These are phyloP conservation scores for Candolleomyces aberdarensis DNA, from an alignment of 768 basidiomycete species.

Conservation along the genomic window DNA sequence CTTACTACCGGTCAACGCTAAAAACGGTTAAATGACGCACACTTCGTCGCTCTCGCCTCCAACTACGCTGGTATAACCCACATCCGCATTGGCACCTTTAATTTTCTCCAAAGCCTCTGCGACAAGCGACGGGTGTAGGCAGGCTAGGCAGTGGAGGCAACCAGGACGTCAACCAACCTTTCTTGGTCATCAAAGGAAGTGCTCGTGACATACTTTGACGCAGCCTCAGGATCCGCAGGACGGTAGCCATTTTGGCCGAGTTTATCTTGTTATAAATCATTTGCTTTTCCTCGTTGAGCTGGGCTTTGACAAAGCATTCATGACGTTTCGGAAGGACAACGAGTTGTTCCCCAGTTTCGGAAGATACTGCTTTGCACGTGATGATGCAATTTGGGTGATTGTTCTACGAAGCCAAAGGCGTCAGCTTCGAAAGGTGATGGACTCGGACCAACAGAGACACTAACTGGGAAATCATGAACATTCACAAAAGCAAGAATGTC, in stretches of 20 bases:
- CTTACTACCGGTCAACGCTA: too few relatives aligned
- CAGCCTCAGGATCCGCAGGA: not conserved
- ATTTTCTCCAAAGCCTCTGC: too few relatives aligned
- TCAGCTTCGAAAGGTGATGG: too few relatives aligned
- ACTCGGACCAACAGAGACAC: not conserved
- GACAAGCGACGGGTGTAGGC: too few relatives aligned
- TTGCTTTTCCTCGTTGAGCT: not conserved
- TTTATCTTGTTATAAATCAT: not conserved
- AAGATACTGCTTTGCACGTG: not conserved
- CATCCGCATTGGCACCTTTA: too few relatives aligned
- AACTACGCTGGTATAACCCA: too few relatives aligned
- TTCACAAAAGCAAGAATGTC: not conserved
- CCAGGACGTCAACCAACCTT: too few relatives aligned
- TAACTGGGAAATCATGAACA: not conserved
- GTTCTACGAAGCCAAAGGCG: not conserved
- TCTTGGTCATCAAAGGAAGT: too few relatives aligned
- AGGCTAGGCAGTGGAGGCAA: too few relatives aligned
- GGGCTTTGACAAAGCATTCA: not conserved
- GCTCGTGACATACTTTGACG: not conserved
- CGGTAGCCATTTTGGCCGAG: not conserved
- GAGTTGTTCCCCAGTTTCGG: not conserved
- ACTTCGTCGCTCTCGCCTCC: too few relatives aligned
- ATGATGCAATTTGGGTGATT: not conserved
- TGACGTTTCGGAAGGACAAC: not conserved
- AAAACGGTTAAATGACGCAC: too few relatives aligned